These are phyloP conservation scores for Fomitopsis schrenkii DNA, from an alignment of 1,284 basidiomycete genomes.

Conservation along the genomic window DNA sequence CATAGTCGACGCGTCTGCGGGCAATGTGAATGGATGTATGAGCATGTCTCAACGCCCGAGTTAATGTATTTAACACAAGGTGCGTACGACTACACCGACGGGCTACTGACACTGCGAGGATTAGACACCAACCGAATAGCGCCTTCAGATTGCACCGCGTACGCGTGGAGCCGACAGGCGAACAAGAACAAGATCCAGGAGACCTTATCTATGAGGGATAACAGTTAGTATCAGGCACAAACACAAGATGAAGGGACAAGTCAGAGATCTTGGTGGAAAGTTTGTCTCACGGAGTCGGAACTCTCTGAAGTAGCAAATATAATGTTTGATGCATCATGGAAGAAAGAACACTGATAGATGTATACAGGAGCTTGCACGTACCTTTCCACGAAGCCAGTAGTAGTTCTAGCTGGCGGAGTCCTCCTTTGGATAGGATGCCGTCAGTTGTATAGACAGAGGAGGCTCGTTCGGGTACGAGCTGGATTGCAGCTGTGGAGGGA, in stretches of 20 bases:
- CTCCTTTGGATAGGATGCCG: too few species aligned
- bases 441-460: too few species aligned
- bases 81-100: background rate
- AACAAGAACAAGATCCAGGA: too few species aligned
- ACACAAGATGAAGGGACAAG: background rate
- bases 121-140: too few species aligned
- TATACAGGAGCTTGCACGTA: background rate
- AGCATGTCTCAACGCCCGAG: background rate
- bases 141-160: too few species aligned
- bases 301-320: conserved; percentile 89
- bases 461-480: too few species aligned
- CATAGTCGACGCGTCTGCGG: background rate
- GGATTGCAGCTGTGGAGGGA: too few species aligned
- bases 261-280: conserved; percentile 79
- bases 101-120: too few species aligned
- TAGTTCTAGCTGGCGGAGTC: too few species aligned
- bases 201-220: background rate
- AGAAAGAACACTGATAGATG: background rate
- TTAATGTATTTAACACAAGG: background rate
- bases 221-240: background rate
- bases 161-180: too few species aligned
- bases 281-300: conserved; percentile 60
- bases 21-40: too few species aligned
- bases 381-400: background rate
- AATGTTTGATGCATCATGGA: conserved; percentile 40